phyloP scores from a whole-genome alignment of 2,329 filamentous ascomycete species.

The Anthostomella pinea region DNA sequence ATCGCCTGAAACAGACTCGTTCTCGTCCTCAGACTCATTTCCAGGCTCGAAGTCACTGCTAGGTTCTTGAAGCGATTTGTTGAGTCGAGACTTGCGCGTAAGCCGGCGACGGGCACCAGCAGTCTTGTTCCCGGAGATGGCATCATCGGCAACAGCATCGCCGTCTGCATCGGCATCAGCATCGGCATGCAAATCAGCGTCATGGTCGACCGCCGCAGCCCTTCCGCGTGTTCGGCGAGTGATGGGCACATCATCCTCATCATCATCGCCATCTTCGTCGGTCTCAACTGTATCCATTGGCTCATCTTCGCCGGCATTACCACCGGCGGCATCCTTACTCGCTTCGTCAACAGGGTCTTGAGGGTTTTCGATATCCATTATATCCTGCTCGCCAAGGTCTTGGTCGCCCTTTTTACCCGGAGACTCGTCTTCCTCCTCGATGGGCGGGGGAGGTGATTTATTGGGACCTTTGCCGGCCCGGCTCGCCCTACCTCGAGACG shows the following conservation, averaged over 20 bases:
- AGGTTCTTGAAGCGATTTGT: conserved; percentile 47
- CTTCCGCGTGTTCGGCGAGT: conserved; percentile 43
- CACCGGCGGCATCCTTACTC: conserved; percentile 12
- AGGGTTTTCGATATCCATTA: conserved; percentile 24
- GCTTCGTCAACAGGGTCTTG: conserved; percentile 30
- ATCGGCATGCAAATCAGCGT: too few relatives aligned
- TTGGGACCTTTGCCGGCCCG: conserved; percentile 52
- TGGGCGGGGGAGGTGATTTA: conserved; percentile 43
- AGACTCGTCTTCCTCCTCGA: conserved; percentile 48
- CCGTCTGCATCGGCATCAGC: conserved; percentile 17
- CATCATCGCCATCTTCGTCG: conserved; percentile 38
- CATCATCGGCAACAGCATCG: conserved; percentile 14
- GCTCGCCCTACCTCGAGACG: conserved; percentile 42
- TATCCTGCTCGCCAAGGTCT: conserved; percentile 30
- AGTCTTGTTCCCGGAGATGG: conserved; percentile 24
- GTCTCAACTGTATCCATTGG: conserved; percentile 31
- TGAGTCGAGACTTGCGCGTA: conserved; percentile 46
- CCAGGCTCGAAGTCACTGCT: conserved; percentile 62
- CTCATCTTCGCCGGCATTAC: conserved; percentile 25
- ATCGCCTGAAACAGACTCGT: conserved; percentile 38
- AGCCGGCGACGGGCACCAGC: conserved; percentile 43
- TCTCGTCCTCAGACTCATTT: conserved; percentile 56
- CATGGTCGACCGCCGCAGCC: conserved; percentile 13
- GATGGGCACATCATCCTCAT: conserved; percentile 49
- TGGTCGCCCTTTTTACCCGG: conserved; percentile 29